Evolutionary conservation across 805 yeast species (phyloP), one percentile per base, ranked within the genome.

Genomic region (Monosporozyma aerobia): DNA sequence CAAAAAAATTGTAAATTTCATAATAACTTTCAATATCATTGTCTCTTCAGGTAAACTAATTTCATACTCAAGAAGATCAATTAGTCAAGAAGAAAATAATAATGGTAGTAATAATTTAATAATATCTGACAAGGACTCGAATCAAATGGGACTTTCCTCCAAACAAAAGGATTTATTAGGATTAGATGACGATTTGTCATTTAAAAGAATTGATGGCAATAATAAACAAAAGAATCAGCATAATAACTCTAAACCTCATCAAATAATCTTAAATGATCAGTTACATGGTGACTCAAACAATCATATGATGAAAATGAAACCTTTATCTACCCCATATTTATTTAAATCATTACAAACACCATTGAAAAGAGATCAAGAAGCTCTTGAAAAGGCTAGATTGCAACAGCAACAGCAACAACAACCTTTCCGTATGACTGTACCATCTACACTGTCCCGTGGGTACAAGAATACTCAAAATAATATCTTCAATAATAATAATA

Each of bases 131-230:
- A 35, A 35, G n/a, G 2, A 35, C 14, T 35, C 39, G 5, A 35
- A 35, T 14, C 8, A 6, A 14, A 35, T 13, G 13, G 39, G 64
- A 19, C 44, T 72, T 46, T 61, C 61, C 7, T 55, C 60, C 3
- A 62, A 62, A 10, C 76, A 72, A 52, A 65, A 63, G 55, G 54
- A 59, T n/a, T 57, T 72, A 25, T 54, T 73, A 35, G 75, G 75
- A 0, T 54, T 73, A 16, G 55, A 56, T 27, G n/a, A 35, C 30
- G 19, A 29, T 22, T 16, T 23, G 43, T 23, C 3, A 14, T 5
- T 33, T 11, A 9, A 39, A 29, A 46, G 32, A 3, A 25, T 23
- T 14, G n/a, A 32, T 5, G 33, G 19, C 22, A 22, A 49, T 23
- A 33, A 33, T 23, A 33, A 33, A 40, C 43, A 39, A 4, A 30